phyloP scores from a whole-genome alignment of 2,329 filamentous ascomycete genomes.

The Sordariomycetes sp. region DNA sequence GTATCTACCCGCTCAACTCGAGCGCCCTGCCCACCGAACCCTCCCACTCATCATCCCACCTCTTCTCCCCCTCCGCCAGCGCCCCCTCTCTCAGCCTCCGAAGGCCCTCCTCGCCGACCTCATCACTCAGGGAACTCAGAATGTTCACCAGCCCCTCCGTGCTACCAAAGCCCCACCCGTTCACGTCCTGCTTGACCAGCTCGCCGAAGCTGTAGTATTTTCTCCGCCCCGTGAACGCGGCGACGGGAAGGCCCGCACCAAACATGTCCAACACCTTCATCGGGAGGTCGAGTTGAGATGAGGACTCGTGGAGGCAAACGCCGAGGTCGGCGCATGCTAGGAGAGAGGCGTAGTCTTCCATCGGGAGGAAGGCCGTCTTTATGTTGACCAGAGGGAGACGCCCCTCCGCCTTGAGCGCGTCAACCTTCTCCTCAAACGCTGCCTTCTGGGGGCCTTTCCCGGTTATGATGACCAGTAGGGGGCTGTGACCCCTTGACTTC shows the following conservation, averaged over 20 bases:
- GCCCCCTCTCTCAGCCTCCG: conserved; percentile 57
- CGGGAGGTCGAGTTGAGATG: conserved; percentile 86
- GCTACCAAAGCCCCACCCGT: conserved; percentile 76
- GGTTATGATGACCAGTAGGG: conserved; percentile 80
- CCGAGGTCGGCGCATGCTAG: conserved; percentile 82
- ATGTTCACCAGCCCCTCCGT: conserved; percentile 53
- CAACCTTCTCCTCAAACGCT: conserved; percentile 59
- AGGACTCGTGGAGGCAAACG: conserved; percentile 84
- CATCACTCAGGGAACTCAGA: conserved; percentile 32
- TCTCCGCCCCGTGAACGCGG: conserved; percentile 57
- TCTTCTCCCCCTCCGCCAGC: conserved; percentile 57
- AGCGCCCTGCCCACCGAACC: conserved; percentile 66
- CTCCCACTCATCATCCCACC: conserved; percentile 95
- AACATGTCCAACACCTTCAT: conserved; percentile 99
- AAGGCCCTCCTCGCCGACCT: conserved; percentile 39
- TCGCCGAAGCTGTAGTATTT: conserved; percentile 83
- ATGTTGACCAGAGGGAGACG: conserved; percentile 63
- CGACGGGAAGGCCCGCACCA: conserved; percentile 81
- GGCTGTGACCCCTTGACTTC: conserved; percentile 4
- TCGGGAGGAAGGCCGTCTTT: conserved; percentile 73
- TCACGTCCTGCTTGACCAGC: conserved; percentile 76
- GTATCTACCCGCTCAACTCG: conserved; percentile 23
- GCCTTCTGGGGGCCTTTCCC: conserved; percentile 83
- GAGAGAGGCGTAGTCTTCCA: conserved; percentile 73
- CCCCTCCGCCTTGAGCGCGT: conserved; percentile 45